Percentiles rank a stretch among this genome's conserved stretches.
Evolutionary conservation across 208 protist species (phyloP).

Genomic region (Leptomonas seymouri): DNA sequence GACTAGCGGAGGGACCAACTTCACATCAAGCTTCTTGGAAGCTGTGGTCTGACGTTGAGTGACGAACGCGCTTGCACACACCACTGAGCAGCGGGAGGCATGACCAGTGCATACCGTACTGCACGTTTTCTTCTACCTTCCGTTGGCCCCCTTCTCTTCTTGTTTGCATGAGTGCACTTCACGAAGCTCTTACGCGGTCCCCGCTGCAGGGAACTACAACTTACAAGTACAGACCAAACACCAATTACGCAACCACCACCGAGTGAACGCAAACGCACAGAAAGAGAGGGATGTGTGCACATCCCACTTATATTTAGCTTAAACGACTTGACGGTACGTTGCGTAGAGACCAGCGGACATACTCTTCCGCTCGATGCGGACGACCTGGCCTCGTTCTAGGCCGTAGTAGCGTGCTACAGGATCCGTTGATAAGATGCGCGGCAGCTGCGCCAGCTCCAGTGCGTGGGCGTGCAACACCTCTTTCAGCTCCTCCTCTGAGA

Average conservation of each 20-base stretch:
- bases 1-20: too few species aligned
- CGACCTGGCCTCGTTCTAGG: constrained; percentile 89
- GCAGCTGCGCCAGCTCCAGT: constrained; percentile 95
- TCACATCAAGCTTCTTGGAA: too few species aligned
- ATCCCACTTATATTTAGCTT: constrained; percentile 13
- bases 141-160: neutral
- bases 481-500: constrained; percentile 87
- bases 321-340: constrained; percentile 98
- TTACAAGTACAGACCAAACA: neutral
- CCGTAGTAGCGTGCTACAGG: constrained; percentile 98
- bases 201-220: too few species aligned
- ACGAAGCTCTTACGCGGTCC: neutral
- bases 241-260: neutral
- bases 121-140: too few species aligned
- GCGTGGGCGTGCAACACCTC: constrained; percentile 92
- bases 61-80: too few species aligned
- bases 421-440: constrained; percentile 94
- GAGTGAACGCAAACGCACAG: neutral
- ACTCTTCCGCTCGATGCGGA: constrained; percentile 96
- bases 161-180: neutral
- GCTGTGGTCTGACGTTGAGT: too few species aligned
- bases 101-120: too few species aligned
- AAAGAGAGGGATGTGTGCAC: neutral
- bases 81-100: too few species aligned
- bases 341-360: constrained; percentile 98